Conservation (phyloP, 805 yeast genomes). For the Scheffersomyces ergatensis region DNA sequence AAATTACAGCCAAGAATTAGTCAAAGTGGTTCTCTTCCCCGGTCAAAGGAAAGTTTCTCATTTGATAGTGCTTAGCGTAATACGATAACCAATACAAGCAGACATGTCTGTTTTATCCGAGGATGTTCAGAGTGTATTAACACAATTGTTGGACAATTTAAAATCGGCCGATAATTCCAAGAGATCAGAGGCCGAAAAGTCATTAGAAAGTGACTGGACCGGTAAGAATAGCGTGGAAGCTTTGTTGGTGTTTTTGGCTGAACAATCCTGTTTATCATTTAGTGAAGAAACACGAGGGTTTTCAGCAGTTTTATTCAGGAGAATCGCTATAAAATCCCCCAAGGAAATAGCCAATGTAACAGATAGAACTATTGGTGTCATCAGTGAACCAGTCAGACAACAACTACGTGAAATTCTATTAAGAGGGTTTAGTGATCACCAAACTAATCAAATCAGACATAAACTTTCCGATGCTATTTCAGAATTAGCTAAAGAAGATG, state of each 20-base stretch:
- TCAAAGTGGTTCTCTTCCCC: too few relatives aligned
- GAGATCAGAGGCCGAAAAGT: slow-evolving; percentile 76
- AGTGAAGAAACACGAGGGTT: slow-evolving; percentile 63
- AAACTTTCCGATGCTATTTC: slow-evolving; percentile 93
- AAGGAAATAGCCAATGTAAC: slow-evolving; percentile 61
- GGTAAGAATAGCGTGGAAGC: slow-evolving; percentile 63
- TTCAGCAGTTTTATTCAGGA: slow-evolving; percentile 85
- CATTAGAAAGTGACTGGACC: slow-evolving; percentile 76
- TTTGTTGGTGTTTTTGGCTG: slow-evolving; percentile 74
- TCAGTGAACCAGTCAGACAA: slow-evolving; percentile 53
- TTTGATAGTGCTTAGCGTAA: too few relatives aligned
- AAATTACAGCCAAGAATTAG: too few relatives aligned
- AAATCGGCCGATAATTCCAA: slow-evolving; percentile 74
- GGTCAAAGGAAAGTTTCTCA: too few relatives aligned
- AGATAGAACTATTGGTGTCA: slow-evolving; percentile 73
- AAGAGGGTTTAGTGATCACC: slow-evolving; percentile 69
- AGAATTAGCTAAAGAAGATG: slow-evolving; percentile 77
- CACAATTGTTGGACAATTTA: slow-evolving; percentile 55
- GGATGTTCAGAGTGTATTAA: slow-evolving; percentile 55
- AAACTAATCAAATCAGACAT: slow-evolving; percentile 78
- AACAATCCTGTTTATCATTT: slow-evolving; percentile 67
- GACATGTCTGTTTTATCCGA: slow-evolving; percentile 52
- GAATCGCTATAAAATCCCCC: slow-evolving; percentile 80
- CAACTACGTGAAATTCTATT: slow-evolving; percentile 67
- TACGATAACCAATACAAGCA: too few relatives aligned